Evolutionary conservation across 2,329 filamentous ascomycete species (phyloP).

Genomic region (Tolypocladium tundrense): DNA sequence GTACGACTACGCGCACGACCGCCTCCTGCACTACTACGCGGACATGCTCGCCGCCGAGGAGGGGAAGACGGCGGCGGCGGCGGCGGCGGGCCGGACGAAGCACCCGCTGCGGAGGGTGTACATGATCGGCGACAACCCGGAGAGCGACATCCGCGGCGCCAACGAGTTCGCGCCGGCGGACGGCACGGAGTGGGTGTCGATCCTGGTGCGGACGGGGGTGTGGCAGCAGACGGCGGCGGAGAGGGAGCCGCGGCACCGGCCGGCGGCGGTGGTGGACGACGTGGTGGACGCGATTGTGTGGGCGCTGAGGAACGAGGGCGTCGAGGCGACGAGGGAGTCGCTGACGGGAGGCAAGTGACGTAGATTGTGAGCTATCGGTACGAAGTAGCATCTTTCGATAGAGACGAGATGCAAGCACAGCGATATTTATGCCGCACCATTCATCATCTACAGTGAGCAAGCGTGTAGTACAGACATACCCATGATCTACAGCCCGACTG

Average conservation of each 20-base stretch:
- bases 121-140: conserved; percentile 88
- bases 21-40: conserved; percentile 43
- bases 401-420: not conserved
- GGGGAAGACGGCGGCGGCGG: conserved; percentile 3
- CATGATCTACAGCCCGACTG: too few species aligned
- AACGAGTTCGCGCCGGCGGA: conserved; percentile 60
- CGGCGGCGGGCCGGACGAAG: conserved; percentile 28
- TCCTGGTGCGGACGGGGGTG: conserved; percentile 74
- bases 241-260: conserved; percentile 45
- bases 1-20: conserved; percentile 71
- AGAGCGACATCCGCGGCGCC: conserved; percentile 82
- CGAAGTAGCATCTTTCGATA: not conserved
- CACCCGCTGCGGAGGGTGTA: conserved; percentile 67
- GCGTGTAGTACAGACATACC: too few species aligned
- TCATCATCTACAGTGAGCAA: not conserved
- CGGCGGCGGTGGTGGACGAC: conserved; percentile 59
- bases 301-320: conserved; percentile 52
- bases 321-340: conserved; percentile 23
- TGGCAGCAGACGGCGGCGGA: conserved; percentile 37
- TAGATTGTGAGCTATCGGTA: not conserved
- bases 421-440: too few species aligned
- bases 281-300: conserved; percentile 69
- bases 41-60: conserved; percentile 12
- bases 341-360: conserved; percentile 4
- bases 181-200: conserved; percentile 65